Conservation (phyloP, 2,329 filamentous ascomycete species). For the Cercospora sojina region DNA sequence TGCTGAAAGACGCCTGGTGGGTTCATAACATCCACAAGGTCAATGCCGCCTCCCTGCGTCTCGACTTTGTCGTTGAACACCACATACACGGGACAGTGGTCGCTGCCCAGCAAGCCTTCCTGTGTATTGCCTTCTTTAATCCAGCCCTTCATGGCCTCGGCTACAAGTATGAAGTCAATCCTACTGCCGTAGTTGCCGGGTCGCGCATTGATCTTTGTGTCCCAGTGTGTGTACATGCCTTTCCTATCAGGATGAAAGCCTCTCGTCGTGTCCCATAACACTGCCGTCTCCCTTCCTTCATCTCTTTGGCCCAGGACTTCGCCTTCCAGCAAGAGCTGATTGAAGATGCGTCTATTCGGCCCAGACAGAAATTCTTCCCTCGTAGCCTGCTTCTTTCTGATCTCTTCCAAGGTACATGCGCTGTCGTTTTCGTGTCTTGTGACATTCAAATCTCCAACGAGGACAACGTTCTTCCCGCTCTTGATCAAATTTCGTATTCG, state of each 20-base stretch:
- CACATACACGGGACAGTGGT: constrained; percentile 92
- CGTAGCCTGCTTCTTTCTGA: constrained; percentile 68
- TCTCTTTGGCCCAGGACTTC: constrained; percentile 66
- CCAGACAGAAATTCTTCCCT: constrained; percentile 70
- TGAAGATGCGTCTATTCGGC: constrained; percentile 75
- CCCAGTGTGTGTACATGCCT: constrained; percentile 98
- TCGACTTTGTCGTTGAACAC: constrained; percentile 64
- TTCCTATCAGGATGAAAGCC: constrained; percentile 73
- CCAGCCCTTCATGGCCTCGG: constrained; percentile 74
- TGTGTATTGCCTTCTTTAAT: constrained; percentile 82
- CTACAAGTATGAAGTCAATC: constrained; percentile 92
- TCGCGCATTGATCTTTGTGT: constrained; percentile 91
- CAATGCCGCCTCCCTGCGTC: constrained; percentile 47
- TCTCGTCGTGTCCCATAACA: constrained; percentile 81
- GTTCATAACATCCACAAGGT: constrained; percentile 72
- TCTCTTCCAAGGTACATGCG: constrained; percentile 68
- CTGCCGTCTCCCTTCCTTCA: constrained; percentile 65
- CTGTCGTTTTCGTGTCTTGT: constrained; percentile 68
- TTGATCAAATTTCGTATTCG: constrained; percentile 79
- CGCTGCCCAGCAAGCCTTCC: constrained; percentile 87
- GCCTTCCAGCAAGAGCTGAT: constrained; percentile 77
- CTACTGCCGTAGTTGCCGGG: constrained; percentile 89
- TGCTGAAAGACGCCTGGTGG: constrained; percentile 67
- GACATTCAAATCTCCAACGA: constrained; percentile 89
- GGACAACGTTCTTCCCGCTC: constrained; percentile 78